Base-by-base conservation (phyloP, 345 rosid species). In the Populus alba region DNA sequence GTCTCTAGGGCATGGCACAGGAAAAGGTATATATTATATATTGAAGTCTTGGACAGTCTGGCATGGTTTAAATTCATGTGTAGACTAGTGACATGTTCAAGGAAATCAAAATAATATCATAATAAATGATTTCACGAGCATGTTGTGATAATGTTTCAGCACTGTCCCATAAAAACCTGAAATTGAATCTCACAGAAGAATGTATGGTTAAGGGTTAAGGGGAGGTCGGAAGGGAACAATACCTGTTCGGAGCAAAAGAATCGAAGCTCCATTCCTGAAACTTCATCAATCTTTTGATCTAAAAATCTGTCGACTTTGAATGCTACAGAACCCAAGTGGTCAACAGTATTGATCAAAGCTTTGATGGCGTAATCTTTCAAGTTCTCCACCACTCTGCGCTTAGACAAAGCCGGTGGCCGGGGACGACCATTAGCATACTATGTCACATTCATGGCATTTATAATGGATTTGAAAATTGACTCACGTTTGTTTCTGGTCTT, bases 301-400 rank as follows among this genome's bases (percentile, higher is more conserved):
- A 92, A 61, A 62, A 87, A 79, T 11, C 79, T 23, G 82, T 85
- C 87, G 47, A 93, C 83, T 85, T 93, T 91, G 87, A 65, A 87
- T 6, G 97, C 91, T 29, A 91, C 94, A 41, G 94, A 91, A 76
- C 99, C 99, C 85, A 95, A 83, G 79, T 95, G 99, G 75, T 95
- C 99, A 13, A 93, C 87, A 6, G 94, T 92, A 71, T 85, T 93
- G 77, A 93, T 82, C 81, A 93, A 79, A 73, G 98, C 97, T 80
- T 91, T 91, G 53, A 86, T 83, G 27, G 88, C 89, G 83, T 94
- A 90, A 68, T 91, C 98, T 78, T 89, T 96, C 81, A 90, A 73
- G 11, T 84, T 88, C 59, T 89, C 90, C 83, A 88, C 82, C 83
- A 89, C 91, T 75, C 97, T 96, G 79, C 69, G 15, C 23, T 59